A percentile compares a stretch with the other conserved stretches of the same genome.
Conservation (phyloP, 495 filamentous ascomycete species). For the Hyaloscypha hepaticicola region DNA sequence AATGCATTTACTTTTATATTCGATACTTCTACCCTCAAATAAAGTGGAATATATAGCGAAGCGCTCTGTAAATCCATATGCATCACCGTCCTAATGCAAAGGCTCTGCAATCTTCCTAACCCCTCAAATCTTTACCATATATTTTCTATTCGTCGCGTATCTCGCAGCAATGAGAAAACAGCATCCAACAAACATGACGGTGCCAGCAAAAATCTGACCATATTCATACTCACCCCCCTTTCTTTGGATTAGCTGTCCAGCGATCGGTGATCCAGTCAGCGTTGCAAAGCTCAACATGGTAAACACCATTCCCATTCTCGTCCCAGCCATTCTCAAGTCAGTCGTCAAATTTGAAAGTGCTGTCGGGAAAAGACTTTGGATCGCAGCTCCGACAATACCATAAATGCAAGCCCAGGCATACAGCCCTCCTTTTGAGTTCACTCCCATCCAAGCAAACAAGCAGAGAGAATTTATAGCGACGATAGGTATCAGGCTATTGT, state of each 20-base stretch:
- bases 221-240: constrained; percentile 52
- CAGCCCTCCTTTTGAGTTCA: constrained; percentile 47
- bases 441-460: constrained; percentile 60
- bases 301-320: constrained; percentile 79
- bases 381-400: constrained; percentile 60
- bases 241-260: constrained; percentile 57
- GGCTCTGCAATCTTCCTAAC: not conserved
- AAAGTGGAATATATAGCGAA: no score
- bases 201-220: constrained; percentile 59
- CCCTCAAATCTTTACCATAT: constrained; percentile 11
- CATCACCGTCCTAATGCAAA: not conserved
- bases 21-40: constrained; percentile 37
- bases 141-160: constrained; percentile 26
- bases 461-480: constrained; percentile 51
- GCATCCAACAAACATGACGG: constrained; percentile 38
- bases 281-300: constrained; percentile 71
- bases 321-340: constrained; percentile 66
- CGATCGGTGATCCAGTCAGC: constrained; percentile 74
- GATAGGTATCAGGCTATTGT: constrained; percentile 61
- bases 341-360: constrained; percentile 58
- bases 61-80: not conserved
- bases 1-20: constrained; percentile 42
- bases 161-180: constrained; percentile 48
- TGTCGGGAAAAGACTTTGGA: constrained; percentile 68
- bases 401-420: constrained; percentile 62